Conservation (phyloP, 2,329 filamentous ascomycete genomes). For the Stenocarpella maydis region DNA sequence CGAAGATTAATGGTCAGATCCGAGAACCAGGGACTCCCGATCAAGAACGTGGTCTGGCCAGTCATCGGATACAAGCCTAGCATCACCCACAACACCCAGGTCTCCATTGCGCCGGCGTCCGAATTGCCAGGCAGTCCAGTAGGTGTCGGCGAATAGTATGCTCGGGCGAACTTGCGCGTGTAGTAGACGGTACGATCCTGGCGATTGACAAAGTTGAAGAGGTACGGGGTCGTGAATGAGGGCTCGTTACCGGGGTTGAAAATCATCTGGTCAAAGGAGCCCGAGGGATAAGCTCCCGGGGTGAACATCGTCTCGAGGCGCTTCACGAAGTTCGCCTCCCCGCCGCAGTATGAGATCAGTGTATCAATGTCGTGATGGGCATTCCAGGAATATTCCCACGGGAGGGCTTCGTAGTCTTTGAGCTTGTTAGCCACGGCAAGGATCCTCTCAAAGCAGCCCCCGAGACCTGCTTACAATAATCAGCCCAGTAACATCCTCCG, state of each 20-base stretch:
- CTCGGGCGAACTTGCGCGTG: conserved; percentile 65
- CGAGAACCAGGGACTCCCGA: conserved; percentile 70
- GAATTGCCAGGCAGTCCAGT: conserved; percentile 73
- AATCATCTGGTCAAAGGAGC: conserved; percentile 62
- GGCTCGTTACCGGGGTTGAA: conserved; percentile 76
- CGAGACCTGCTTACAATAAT: conserved; percentile 51
- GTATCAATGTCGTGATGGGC: conserved; percentile 71
- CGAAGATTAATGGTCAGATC: conserved; percentile 68
- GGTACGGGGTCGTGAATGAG: conserved; percentile 71
- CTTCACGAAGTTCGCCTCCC: conserved; percentile 60
- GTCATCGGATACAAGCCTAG: conserved; percentile 74
- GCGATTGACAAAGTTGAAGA: conserved; percentile 72
- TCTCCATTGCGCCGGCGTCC: conserved; percentile 78
- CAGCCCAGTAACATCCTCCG: conserved; percentile 72
- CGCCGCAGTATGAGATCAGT: conserved; percentile 64
- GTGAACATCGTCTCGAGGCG: conserved; percentile 70
- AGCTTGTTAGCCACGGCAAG: neutral
- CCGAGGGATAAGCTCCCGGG: conserved; percentile 52
- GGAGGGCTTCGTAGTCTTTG: conserved; percentile 63
- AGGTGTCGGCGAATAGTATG: conserved; percentile 63
- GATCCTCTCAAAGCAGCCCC: neutral
- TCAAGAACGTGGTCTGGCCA: conserved; percentile 72
- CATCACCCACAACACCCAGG: conserved; percentile 74
- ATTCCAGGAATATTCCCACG: conserved; percentile 74
- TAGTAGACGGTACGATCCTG: conserved; percentile 68